Evolutionary conservation across 2,329 filamentous ascomycete species (phyloP).

Genomic region (Didymella keratinophila): DNA sequence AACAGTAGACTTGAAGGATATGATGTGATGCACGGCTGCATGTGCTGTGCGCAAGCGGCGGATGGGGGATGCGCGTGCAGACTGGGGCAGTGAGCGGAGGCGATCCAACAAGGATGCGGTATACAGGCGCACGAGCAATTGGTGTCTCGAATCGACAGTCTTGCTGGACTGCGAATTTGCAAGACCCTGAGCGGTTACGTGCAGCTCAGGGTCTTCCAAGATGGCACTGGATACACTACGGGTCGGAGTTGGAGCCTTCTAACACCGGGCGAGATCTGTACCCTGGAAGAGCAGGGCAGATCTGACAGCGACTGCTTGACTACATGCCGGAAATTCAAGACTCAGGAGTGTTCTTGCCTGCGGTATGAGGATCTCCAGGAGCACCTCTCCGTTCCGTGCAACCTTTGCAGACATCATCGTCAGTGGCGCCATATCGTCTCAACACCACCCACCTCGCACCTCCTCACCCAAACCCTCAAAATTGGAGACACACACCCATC

Average conservation of each 20-base stretch:
- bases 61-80: background rate
- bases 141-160: no score
- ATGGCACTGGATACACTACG: conserved; percentile 6
- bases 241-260: background rate
- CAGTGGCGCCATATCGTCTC: conserved; percentile 1
- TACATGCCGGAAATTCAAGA: background rate
- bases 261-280: conserved; percentile 7
- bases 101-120: background rate
- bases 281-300: background rate
- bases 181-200: conserved; percentile 13
- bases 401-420: background rate
- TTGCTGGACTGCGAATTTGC: background rate
- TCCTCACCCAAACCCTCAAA: background rate
- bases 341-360: background rate
- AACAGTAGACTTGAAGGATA: background rate
- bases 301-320: background rate
- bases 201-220: conserved; percentile 15
- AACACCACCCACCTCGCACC: background rate
- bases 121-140: conserved; percentile 6
- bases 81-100: conserved; percentile 8
- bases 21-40: conserved; percentile 10
- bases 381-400: background rate
- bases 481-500: conserved; percentile 4
- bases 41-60: background rate
- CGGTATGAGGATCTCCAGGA: background rate